Evolutionary conservation across 192 early-diverging fungal species (phyloP), one percentile per base, ranked within the genome.

Genomic region (Chytriomyces sp.): DNA sequence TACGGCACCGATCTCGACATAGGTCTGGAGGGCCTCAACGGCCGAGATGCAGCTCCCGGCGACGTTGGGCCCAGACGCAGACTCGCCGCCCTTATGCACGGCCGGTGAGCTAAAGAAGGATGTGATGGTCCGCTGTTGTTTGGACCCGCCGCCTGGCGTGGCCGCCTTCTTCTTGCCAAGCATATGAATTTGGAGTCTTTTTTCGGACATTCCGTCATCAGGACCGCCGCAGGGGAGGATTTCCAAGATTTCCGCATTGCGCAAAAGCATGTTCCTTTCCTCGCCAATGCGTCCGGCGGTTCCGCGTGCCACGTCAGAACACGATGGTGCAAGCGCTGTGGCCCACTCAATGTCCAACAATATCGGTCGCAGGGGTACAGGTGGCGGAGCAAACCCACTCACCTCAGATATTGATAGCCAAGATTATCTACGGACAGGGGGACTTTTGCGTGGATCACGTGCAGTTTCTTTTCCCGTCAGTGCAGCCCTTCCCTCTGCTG

Each of bases 401-500:
- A n/a, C n/a, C n/a, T n/a, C n/a, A n/a, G n/a, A n/a, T 22, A 73
- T 73, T n/a, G 71, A 63, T 5, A 41, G 59, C 59, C 33, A 17
- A 17, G 49, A 64, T 26, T 73, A 73, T 34, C 60, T 73, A 7
- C 37, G 32, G 14, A 55, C 71, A 5, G 60, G 44, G 4, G 37
- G 39, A 17, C 60, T 73, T 12, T 52, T 73, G 12, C 71, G 60
- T 32, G 71, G 71, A 19, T 34, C 71, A 28, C 30, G 34, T 7
- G 54, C 71, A 4, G 59, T 44, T 7, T 22, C 37, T 12, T 58
- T 73, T 14, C 71, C 71, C 10, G 71, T 60, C 19, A 54, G 44
- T 5, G 71, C 71, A 22, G 61, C 44, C 22, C 60, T 73, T 10
- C 71, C 71, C 12, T 73, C 71, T 2, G 71, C 71, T n/a, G 71